Base-by-base conservation (phyloP, 805 yeast genomes). In the Metschnikowia corniflorae region DNA sequence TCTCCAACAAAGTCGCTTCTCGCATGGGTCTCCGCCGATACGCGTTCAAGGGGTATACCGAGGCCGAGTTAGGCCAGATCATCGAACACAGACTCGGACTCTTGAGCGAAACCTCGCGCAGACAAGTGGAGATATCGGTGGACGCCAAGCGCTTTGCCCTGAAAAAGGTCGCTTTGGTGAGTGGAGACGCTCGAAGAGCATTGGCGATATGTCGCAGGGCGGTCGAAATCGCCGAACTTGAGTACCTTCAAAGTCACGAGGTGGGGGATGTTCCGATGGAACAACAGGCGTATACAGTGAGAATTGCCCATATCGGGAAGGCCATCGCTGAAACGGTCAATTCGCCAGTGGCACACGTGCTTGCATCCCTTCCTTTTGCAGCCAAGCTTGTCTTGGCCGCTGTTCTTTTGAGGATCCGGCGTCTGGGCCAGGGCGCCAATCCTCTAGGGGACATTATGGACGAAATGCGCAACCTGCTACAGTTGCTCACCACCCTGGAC, bases 141-240 rank as follows among this genome's bases (percentile, higher is more conserved):
- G 95, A 85, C 54, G 96, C 98, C 0, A 77, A 89, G 46, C 91
- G 83, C 40, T 88, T 84, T 66, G 96, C 96, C 0, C 78, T 96
- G 2, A 74, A 97, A 60, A 89, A 88, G 58, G 94, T 93, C 29
- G 96, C 97, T 5, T 79, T 93, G 61, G 97, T 93, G 3, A 85
- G 94, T 56, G 98, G 99, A 40, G 99, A 93, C 67, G 98, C 97
- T 1, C 71, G 99, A 52, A 69, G 97, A 41, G 97, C 96, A 0
- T 66, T 93, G 37, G 83, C 83, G 39, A 84, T 93, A 16, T 84
- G 96, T 53, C 73, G 89, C 25, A 67, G 97, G 39, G 96, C 97
- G 0, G 82, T 89, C 6, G 96, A 87, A 54, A 69, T 89, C 20
- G 95, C 96, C 0, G 94, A 86, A 52, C 53, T 61, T 22, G 84